A percentile compares a stretch with the other conserved stretches of the same genome.
Conservation (phyloP, 139 green algal genomes). For the Closterium sp. region DNA sequence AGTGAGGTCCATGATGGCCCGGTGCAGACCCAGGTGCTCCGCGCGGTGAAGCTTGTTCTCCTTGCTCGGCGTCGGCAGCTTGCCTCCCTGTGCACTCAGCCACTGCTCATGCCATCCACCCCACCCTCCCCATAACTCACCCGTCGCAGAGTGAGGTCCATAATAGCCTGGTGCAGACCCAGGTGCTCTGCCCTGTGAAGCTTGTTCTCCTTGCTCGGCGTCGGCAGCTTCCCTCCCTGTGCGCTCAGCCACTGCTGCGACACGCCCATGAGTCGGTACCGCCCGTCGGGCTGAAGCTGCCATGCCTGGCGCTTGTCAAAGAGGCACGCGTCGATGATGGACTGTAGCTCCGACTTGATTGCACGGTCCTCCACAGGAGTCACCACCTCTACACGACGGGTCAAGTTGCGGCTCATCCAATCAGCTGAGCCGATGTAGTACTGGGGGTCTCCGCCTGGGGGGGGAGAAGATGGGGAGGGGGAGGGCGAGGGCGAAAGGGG, state of each 20-base stretch:
- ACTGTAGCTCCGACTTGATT: conserved; percentile 56
- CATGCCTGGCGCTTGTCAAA: conserved; percentile 38
- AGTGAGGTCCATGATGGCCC: conserved; percentile 22
- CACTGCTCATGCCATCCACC: no score
- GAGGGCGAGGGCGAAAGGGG: no score
- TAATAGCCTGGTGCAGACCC: no score
- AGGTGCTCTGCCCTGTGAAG: conserved; percentile 8
- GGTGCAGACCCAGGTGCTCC: conserved; percentile 16
- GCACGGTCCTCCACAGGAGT: conserved; percentile 51
- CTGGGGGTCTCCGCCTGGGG: conserved; percentile 35
- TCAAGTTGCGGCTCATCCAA: conserved; percentile 66
- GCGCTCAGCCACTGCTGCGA: neutral
- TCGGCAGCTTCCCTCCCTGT: neutral
- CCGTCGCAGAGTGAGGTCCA: neutral
- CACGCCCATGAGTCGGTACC: conserved; percentile 32
- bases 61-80: neutral
- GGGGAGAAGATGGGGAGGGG: no score
- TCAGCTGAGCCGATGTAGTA: conserved; percentile 64
- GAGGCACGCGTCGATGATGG: conserved; percentile 55
- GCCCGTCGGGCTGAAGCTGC: conserved; percentile 48
- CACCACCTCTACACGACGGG: conserved; percentile 62
- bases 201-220: neutral
- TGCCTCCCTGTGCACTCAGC: neutral
- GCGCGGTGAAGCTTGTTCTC: conserved; percentile 5
- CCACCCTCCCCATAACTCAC: conserved; percentile 35